phyloP scores from a whole-genome alignment of 148 eudicot genomes.

The Chenopodium quinoa region DNA sequence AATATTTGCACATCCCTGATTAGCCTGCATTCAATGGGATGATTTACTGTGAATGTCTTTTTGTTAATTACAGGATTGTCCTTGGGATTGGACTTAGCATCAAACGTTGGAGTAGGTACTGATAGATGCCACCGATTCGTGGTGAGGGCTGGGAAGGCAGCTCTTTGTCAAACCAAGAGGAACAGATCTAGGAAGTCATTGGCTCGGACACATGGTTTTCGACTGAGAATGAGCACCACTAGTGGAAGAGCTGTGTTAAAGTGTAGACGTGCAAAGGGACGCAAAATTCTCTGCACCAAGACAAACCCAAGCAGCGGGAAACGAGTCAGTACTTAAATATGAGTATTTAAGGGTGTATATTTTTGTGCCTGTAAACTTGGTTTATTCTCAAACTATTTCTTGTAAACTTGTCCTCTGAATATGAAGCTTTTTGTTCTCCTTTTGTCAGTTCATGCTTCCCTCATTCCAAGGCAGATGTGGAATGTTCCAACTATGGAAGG shows the following conservation, averaged over 20 bases:
- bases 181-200: conserved; percentile 63
- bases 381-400: background rate
- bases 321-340: conserved; percentile 18
- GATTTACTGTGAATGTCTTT: background rate
- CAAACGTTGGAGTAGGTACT: conserved; percentile 27
- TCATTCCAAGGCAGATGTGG: too few relatives aligned
- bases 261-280: conserved; percentile 89
- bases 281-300: conserved; percentile 78
- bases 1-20: background rate
- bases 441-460: background rate
- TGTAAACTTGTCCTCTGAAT: background rate
- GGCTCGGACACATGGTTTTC: conserved; percentile 29
- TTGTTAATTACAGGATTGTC: conserved; percentile 49
- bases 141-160: conserved; percentile 61
- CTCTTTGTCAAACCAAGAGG: conserved; percentile 82
- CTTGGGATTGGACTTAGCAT: conserved; percentile 49
- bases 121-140: conserved; percentile 55
- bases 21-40: background rate
- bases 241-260: conserved; percentile 74
- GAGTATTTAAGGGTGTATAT: conserved; percentile 1
- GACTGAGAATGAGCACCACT: conserved; percentile 80
- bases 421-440: background rate
- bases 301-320: conserved; percentile 73
- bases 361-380: conserved; percentile 15
- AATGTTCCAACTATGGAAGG: too few relatives aligned